A percentile compares a stretch with the other conserved stretches of the same genome.
phyloP scores from a whole-genome alignment of 2,329 filamentous ascomycete genomes.

The Coniochaeta hoffmannii region DNA sequence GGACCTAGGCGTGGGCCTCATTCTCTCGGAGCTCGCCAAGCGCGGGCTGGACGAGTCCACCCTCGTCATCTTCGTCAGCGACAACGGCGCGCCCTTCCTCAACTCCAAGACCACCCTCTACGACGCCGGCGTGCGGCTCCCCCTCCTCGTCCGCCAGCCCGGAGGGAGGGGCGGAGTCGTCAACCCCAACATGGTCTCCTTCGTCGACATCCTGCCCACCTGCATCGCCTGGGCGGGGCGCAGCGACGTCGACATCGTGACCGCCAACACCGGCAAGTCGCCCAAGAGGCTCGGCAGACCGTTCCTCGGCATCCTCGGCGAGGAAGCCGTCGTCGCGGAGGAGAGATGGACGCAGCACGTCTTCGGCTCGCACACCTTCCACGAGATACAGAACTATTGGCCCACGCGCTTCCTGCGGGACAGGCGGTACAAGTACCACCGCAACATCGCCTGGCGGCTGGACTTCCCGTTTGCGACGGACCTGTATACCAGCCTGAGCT shows the following conservation, averaged over 20 bases:
- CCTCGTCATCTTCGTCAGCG: constrained; percentile 37
- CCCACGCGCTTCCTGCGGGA: constrained; percentile 39
- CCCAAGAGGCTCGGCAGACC: constrained; percentile 29
- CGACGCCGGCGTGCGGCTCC: constrained; percentile 36
- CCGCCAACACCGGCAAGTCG: constrained; percentile 8
- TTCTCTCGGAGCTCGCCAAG: constrained; percentile 25
- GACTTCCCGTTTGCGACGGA: constrained; percentile 41
- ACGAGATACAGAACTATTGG: constrained; percentile 42
- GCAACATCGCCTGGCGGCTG: constrained; percentile 39
- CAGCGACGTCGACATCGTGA: constrained; percentile 34
- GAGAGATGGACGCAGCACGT: constrained; percentile 23
- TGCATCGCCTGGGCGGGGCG: constrained; percentile 30
- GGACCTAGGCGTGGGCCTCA: constrained; percentile 32
- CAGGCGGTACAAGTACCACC: constrained; percentile 38
- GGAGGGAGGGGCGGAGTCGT: constrained; percentile 11
- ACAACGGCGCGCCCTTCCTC: constrained; percentile 41
- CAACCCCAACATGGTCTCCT: constrained; percentile 38
- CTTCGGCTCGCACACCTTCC: constrained; percentile 44
- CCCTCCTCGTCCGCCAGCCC: constrained; percentile 22
- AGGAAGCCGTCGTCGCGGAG: constrained; percentile 9
- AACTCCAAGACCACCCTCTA: constrained; percentile 45
- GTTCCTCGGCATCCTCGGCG: constrained; percentile 27
- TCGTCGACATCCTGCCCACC: constrained; percentile 37
- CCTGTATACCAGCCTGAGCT: constrained; percentile 34
- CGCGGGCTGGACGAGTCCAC: constrained; percentile 26